Evolutionary conservation across 345 rosid species (phyloP), one percentile per base, ranked within the genome.

Genomic region (Rhizophora mangle): DNA sequence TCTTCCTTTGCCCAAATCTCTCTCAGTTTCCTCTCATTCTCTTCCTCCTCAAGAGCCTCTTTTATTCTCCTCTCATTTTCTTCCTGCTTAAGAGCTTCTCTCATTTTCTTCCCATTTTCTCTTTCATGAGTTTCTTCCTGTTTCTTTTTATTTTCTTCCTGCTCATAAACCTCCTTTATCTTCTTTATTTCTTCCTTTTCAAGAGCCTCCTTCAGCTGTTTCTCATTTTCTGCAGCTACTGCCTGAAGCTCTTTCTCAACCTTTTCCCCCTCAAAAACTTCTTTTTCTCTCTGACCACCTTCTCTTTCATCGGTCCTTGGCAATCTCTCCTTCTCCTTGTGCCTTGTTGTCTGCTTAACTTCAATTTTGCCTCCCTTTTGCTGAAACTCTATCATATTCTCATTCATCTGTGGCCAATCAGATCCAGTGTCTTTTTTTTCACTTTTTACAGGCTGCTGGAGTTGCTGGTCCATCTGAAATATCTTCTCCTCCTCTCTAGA

Each of bases 401-500:
- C 86, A 61, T 51, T 63, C 29, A 76, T 81, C 67, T 66, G 72
- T 58, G 74, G 57, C 69, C 60, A 82, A 62, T 79, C 80, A 62
- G 68, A 72, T 71, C 68, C 73, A 58, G 77, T 30, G 52, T 64
- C 65, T 68, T 80, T 77, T 76, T 70, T 78, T 60, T 75, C 83
- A 63, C 75, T 70, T 73, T 82, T 88, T 43, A 64, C 65, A 1
- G 66, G 72, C 70, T 72, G 72, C 68, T 32, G 53, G 4, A 66
- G 72, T 68, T 72, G 72, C 68, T 32, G 53, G 4, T 72, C 76
- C 49, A 73, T 68, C 69, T 68, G 68, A n/a, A 71, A 61, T 55
- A 63, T 83, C 74, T 74, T 85, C 57, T 71, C 84, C 74, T 79
- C 86, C 64, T 26, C 60, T 64, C 76, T 76, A 76, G 37, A 57